Percentiles rank a stretch among this genome's conserved stretches.
Conservation (phyloP, 352 stramenopile genomes). For the Pythium phragmitis region DNA sequence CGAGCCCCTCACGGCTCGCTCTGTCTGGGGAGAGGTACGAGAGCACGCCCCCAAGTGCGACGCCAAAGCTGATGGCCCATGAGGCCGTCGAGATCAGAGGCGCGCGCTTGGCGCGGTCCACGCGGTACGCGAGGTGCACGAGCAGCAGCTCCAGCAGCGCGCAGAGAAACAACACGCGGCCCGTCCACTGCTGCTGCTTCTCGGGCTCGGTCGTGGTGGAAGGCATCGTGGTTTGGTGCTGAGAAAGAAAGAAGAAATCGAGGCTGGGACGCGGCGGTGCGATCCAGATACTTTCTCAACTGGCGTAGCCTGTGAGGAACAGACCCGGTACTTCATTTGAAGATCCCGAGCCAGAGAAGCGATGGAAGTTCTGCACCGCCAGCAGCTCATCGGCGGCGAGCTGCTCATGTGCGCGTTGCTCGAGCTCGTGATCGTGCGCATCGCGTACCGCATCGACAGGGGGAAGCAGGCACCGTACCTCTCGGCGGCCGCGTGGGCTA, state of each 20-base stretch:
- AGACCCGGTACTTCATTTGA: not conserved
- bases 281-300: not conserved
- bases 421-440: constrained; percentile 51
- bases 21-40: not conserved
- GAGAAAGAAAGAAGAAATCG: not conserved
- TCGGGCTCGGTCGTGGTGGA: not conserved
- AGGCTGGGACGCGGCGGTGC: not conserved
- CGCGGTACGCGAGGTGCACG: constrained; percentile 18
- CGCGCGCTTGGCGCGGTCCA: constrained; percentile 13
- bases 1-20: constrained; percentile 2
- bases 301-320: not conserved
- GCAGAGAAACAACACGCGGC: constrained; percentile 16
- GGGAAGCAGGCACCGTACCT: constrained; percentile 36
- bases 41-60: constrained; percentile 3
- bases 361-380: constrained; percentile 22
- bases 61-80: constrained; percentile 17
- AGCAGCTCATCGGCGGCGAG: constrained; percentile 43
- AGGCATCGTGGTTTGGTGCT: not conserved
- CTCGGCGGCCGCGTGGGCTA: constrained; percentile 53
- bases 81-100: constrained; percentile 13
- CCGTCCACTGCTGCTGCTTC: constrained; percentile 21
- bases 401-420: constrained; percentile 47
- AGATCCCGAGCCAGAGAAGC: not conserved
- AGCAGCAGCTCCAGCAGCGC: constrained; percentile 18
- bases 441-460: constrained; percentile 57